These are phyloP conservation scores for Theobroma grandiflorum DNA, from an alignment of 441 rosid species.

Conservation along the genomic window DNA sequence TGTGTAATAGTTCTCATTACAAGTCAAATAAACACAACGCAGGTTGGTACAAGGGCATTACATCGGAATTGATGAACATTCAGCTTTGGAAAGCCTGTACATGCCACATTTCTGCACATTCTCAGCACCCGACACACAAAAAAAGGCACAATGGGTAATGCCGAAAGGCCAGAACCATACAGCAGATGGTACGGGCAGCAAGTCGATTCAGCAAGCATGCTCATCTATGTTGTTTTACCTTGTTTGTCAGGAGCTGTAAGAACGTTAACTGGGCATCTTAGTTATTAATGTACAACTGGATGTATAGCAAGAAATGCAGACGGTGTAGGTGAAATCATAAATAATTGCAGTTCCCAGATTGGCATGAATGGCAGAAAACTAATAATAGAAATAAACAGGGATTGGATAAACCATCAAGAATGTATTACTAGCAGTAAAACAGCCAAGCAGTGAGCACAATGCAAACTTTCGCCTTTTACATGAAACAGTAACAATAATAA, in stretches of 20 bases:
- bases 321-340: neutral
- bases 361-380: neutral
- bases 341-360: neutral
- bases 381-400: neutral
- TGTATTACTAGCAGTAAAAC: neutral
- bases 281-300: neutral
- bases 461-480: neutral
- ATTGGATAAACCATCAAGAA: neutral
- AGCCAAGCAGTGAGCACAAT: neutral
- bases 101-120: neutral
- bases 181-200: neutral
- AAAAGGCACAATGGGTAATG: neutral
- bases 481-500: neutral
- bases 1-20: neutral
- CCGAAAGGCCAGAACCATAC: neutral
- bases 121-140: neutral
- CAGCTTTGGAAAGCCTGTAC: neutral
- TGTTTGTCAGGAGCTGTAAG: slow-evolving; percentile 27
- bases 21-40: neutral
- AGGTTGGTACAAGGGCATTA: neutral
- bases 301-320: neutral
- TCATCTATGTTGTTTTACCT: slow-evolving; percentile 4
- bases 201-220: neutral
- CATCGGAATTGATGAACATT: neutral
- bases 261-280: neutral